Conservation (phyloP, 139 green algal species). For the Chlorella sp. region DNA sequence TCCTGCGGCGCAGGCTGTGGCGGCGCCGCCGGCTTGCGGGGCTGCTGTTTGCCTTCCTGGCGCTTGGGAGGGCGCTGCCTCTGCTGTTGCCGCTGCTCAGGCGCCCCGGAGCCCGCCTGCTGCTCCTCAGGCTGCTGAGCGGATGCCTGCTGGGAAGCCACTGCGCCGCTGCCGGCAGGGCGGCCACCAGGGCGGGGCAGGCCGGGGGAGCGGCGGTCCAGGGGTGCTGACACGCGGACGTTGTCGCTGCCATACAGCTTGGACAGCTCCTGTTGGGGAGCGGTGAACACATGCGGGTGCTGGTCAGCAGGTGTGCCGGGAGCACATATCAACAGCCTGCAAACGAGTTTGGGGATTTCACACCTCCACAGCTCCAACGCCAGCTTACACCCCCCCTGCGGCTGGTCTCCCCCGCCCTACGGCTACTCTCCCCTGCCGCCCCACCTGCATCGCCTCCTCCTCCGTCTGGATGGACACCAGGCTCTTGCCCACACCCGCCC, state of each 20-base stretch:
- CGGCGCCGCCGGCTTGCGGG: not conserved
- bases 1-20: not conserved
- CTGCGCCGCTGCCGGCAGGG: too few relatives aligned
- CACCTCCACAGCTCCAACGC: too few relatives aligned
- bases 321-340: too few relatives aligned
- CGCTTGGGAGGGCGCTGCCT: not conserved
- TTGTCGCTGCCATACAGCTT: not conserved
- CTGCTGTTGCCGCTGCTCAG: not conserved
- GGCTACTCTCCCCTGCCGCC: not conserved
- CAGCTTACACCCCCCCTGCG: too few relatives aligned
- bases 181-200: not conserved
- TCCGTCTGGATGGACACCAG: slow-evolving; percentile 51
- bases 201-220: not conserved
- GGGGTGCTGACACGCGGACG: not conserved
- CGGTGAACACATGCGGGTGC: not conserved
- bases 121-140: too few relatives aligned
- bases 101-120: too few relatives aligned
- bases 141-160: too few relatives aligned
- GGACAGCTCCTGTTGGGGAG: too few relatives aligned
- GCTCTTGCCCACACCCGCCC: not conserved
- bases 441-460: slow-evolving; percentile 31
- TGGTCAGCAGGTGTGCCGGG: too few relatives aligned
- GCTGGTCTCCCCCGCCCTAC: too few relatives aligned
- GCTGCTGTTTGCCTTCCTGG: not conserved
- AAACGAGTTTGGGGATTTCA: too few relatives aligned